phyloP scores from a whole-genome alignment of 2,329 filamentous ascomycete species.

The Calycina marina region DNA sequence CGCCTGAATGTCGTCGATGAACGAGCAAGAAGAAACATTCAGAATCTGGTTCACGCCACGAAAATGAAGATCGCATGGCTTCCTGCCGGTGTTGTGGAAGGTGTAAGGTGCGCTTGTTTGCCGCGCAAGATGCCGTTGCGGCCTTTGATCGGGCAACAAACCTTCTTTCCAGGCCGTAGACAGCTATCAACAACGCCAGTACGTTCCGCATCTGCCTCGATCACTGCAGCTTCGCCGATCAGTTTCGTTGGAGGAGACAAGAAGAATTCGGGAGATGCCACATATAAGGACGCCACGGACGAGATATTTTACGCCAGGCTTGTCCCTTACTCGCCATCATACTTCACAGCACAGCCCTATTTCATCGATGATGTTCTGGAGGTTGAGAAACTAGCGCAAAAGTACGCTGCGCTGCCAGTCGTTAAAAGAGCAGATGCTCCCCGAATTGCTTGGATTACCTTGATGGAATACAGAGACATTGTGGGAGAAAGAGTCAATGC shows the following conservation, averaged over 20 bases:
- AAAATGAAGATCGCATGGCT: constrained; percentile 22
- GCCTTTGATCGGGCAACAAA: constrained; percentile 6
- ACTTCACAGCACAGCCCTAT: constrained; percentile 73
- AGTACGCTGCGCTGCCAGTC: constrained; percentile 59
- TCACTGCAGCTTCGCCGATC: constrained; percentile 30
- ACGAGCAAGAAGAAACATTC: too few relatives aligned
- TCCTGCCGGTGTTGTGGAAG: constrained; percentile 15
- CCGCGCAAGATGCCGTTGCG: constrained; percentile 6
- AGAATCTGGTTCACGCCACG: constrained; percentile 8
- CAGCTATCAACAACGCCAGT: constrained; percentile 18
- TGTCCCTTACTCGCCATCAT: constrained; percentile 76
- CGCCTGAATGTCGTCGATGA: too few relatives aligned
- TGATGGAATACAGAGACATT: constrained; percentile 58
- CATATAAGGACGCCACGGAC: constrained; percentile 11
- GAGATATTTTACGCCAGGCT: constrained; percentile 45
- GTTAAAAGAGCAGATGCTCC: constrained; percentile 51
- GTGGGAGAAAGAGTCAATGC: constrained; percentile 60
- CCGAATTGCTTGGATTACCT: constrained; percentile 65
- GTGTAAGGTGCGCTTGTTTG: constrained; percentile 13
- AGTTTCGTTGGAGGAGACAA: constrained; percentile 22
- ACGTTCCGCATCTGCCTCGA: constrained; percentile 18
- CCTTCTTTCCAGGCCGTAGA: constrained; percentile 10
- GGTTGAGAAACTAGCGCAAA: constrained; percentile 56
- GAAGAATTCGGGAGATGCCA: constrained; percentile 10
- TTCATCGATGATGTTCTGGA: constrained; percentile 77